Evolutionary conservation across 352 stramenopile species (phyloP).

Genomic region (Phytophthora idaei): DNA sequence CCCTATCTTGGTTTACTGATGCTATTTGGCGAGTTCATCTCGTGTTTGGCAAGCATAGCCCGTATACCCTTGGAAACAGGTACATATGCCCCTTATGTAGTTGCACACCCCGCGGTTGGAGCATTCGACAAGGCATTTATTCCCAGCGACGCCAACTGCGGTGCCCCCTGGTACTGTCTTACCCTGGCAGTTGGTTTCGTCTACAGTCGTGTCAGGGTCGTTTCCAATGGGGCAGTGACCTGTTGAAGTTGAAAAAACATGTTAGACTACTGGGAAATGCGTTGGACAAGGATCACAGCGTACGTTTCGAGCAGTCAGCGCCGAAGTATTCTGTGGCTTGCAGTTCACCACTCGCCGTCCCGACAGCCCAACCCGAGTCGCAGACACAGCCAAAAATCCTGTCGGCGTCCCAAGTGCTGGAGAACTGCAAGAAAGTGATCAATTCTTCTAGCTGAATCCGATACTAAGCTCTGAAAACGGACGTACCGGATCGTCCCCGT

Average conservation of each 20-base stretch:
- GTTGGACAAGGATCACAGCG: slow-evolving; percentile 14
- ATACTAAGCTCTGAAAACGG: slow-evolving; percentile 3
- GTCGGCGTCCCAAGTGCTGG: slow-evolving; percentile 91
- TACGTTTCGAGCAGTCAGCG: slow-evolving; percentile 83
- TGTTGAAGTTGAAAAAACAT: slow-evolving; percentile 29
- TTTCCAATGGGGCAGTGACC: slow-evolving; percentile 84
- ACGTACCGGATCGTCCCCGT: slow-evolving; percentile 50
- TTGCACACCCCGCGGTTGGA: slow-evolving; percentile 92
- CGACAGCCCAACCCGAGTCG: slow-evolving; percentile 87
- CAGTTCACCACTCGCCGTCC: slow-evolving; percentile 66
- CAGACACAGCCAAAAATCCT: slow-evolving; percentile 91
- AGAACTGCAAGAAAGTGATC: slow-evolving; percentile 31
- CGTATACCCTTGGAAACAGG: slow-evolving; percentile 86
- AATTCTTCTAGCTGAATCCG: not conserved
- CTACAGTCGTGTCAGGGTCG: slow-evolving; percentile 63
- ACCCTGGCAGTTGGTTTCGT: slow-evolving; percentile 83
- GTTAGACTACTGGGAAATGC: not conserved
- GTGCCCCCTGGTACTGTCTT: slow-evolving; percentile 47
- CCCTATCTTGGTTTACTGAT: slow-evolving; percentile 6
- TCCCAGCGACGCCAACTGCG: slow-evolving; percentile 57
- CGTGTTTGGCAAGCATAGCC: slow-evolving; percentile 61
- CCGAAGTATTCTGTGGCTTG: slow-evolving; percentile 91
- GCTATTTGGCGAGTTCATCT: slow-evolving; percentile 39
- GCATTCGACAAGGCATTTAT: slow-evolving; percentile 93
- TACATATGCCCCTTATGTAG: slow-evolving; percentile 83